These are phyloP conservation scores for Penicillium canescens DNA, from an alignment of 495 filamentous ascomycete species.

Conservation along the genomic window DNA sequence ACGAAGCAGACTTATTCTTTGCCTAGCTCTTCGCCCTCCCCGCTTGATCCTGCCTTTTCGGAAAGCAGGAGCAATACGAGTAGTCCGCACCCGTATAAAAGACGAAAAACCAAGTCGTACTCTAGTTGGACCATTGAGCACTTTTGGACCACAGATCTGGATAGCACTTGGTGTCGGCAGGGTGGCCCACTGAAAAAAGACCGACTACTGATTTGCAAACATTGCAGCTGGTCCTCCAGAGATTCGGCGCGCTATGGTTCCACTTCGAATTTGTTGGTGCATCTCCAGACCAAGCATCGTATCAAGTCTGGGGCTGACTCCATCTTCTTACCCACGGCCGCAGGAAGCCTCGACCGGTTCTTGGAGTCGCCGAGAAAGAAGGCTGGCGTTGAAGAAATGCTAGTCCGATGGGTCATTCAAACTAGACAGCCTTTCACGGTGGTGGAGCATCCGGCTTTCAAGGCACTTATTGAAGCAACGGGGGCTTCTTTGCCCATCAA, in stretches of 20 bases:
- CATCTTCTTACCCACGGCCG: conserved; percentile 6
- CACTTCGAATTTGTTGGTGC: conserved; percentile 9
- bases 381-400: conserved; percentile 9
- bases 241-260: conserved; percentile 14
- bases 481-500: conserved; percentile 11
- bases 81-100: too few species aligned
- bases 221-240: conserved; percentile 11
- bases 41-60: conserved; percentile 10
- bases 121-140: conserved; percentile 13
- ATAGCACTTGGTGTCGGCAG: conserved; percentile 13
- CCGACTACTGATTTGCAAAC: conserved; percentile 13
- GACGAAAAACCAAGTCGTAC: conserved; percentile 15
- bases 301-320: conserved; percentile 7
- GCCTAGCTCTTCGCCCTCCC: conserved; percentile 10
- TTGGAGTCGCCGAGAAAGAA: conserved; percentile 8
- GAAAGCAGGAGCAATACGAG: conserved; percentile 12
- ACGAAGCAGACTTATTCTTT: conserved; percentile 14
- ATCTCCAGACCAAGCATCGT: conserved; percentile 13
- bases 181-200: conserved; percentile 13
- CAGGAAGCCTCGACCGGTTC: conserved; percentile 7
- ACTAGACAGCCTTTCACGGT: conserved; percentile 15
- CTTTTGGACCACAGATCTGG: conserved; percentile 15
- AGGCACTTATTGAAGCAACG: conserved; percentile 13
- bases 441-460: conserved; percentile 12
- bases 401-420: conserved; percentile 10